Conservation (phyloP, 1,284 basidiomycete genomes). For the Flammula alnicola region DNA sequence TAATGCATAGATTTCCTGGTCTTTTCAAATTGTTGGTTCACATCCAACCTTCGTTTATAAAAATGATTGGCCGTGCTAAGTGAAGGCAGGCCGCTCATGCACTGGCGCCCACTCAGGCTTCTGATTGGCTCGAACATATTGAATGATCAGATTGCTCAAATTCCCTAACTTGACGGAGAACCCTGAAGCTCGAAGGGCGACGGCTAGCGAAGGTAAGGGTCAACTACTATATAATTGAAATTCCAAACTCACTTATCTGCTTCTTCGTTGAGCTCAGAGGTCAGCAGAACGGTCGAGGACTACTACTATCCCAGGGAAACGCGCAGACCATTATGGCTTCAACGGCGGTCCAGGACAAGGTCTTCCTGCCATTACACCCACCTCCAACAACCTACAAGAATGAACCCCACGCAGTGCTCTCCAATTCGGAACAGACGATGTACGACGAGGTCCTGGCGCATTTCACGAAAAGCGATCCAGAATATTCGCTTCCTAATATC, state of each 20-base stretch:
- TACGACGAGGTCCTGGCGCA: slow-evolving; percentile 62
- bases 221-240: background rate
- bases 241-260: too few relatives aligned
- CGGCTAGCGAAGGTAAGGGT: too few relatives aligned
- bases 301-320: too few relatives aligned
- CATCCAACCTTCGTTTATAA: background rate
- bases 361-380: slow-evolving; percentile 40
- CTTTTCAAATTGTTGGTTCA: too few relatives aligned
- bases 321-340: slow-evolving; percentile 28
- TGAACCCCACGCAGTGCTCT: slow-evolving; percentile 42
- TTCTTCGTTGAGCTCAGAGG: too few relatives aligned
- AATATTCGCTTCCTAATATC: slow-evolving; percentile 55
- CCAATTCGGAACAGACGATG: slow-evolving; percentile 52
- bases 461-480: slow-evolving; percentile 48
- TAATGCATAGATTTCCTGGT: background rate
- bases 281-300: too few relatives aligned
- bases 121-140: slow-evolving; percentile 10
- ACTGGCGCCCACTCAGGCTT: too few relatives aligned
- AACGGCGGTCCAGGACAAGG: slow-evolving; percentile 22
- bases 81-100: too few relatives aligned
- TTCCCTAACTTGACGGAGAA: too few relatives aligned
- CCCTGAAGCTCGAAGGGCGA: too few relatives aligned
- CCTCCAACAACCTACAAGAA: slow-evolving; percentile 34
- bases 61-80: too few relatives aligned
- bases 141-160: slow-evolving; percentile 3